A percentile compares a stretch with the other conserved stretches of the same genome.
phyloP scores from a whole-genome alignment of 495 filamentous ascomycete genomes.

The Penicillium lividum region DNA sequence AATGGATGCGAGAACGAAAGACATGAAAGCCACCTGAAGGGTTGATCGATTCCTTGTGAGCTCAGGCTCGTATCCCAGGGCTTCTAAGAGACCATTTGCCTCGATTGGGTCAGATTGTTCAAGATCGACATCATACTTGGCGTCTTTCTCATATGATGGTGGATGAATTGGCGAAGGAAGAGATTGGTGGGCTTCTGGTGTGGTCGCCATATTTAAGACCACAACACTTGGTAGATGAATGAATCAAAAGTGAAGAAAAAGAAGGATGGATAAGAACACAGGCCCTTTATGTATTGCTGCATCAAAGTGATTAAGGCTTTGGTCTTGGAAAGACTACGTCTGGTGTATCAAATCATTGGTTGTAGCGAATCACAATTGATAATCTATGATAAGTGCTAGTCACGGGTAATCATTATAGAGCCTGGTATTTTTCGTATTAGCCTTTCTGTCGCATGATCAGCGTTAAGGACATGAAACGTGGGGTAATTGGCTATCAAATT shows the following conservation, averaged over 20 bases:
- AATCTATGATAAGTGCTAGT: neutral
- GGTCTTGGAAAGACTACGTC: neutral
- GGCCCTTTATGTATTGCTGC: neutral
- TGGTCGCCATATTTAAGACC: neutral
- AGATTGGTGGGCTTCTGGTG: neutral
- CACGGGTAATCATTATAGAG: neutral
- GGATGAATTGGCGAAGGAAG: neutral
- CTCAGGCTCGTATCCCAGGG: conserved; percentile 57
- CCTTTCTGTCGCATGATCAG: neutral
- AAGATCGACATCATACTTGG: conserved; percentile 6
- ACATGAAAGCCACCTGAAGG: conserved; percentile 28
- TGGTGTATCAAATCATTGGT: neutral
- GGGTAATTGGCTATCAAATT: conserved; percentile 5
- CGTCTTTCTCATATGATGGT: neutral
- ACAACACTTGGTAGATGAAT: neutral
- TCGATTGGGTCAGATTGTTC: conserved; percentile 15
- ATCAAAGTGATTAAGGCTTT: neutral
- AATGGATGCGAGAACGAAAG: conserved; percentile 49
- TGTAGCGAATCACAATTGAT: neutral
- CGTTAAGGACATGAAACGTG: neutral
- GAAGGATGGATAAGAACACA: neutral
- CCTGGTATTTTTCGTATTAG: neutral
- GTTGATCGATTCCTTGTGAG: conserved; percentile 55
- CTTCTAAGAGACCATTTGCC: conserved; percentile 27
- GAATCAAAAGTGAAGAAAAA: neutral